Evolutionary conservation across 129 eudicot species (phyloP), one percentile per base, ranked within the genome.

Genomic region (Ambrosia trifida): DNA sequence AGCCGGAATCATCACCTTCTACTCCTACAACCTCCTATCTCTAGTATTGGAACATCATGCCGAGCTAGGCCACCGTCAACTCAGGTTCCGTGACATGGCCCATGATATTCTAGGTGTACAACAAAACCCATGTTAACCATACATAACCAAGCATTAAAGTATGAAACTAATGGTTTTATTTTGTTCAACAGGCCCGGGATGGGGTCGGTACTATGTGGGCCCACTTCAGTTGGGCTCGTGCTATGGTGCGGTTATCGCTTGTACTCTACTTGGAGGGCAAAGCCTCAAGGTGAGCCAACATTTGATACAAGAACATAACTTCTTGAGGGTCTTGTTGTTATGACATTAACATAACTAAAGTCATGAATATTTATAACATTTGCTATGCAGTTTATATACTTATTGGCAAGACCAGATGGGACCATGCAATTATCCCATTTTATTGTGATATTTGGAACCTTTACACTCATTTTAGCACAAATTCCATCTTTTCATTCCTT

Each of bases 1-100:
- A 2, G 91, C 84, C 2, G 96, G 66, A 4, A n/a, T 87, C 14
- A 77, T 84, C 47, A 91, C 97, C 7, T 91, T 86, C 89, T 87
- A 90, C 54, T 83, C 95, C 31, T 90, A 90, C 64, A 81, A 81
- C 70, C 89, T 87, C 53, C 68, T 87, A 63, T 85, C 95, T 4
- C 11, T 86, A 2, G 97, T 91, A n/a, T 70, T 91, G 76, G 97
- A 91, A 79, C 94, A 91, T 41, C 84, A 84, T 49, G 93, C 86
- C 11, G 76, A 64, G 47, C 79, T 80, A 1, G 96, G 96, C 0
- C 75, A 65, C 44, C 89, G 97, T 47, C 95, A 90, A 6, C 95
- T 90, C 13, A 85, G 95, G 36, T 90, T 87, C 40, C 81, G 95
- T 1, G 95, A 90, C 72, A 87, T 90, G 95, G 97, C 97, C 44